A percentile compares a stretch with the other conserved stretches of the same genome.
phyloP scores from a whole-genome alignment of 2,329 filamentous ascomycete species.

The Aspergillus quadricinctus region DNA sequence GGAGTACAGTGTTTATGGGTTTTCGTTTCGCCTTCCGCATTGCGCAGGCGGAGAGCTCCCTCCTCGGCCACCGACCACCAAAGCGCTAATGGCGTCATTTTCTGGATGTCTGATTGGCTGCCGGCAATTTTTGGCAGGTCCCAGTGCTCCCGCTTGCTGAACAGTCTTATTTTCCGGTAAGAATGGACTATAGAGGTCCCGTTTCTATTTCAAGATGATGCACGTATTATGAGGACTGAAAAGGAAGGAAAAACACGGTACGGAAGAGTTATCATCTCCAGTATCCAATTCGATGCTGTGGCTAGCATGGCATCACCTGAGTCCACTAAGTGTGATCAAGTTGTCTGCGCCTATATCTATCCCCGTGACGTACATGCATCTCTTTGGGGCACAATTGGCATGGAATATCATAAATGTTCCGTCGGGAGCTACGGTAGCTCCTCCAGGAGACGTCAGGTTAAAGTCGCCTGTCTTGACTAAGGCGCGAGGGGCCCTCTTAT shows the following conservation, averaged over 20 bases:
- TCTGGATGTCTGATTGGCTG: slow-evolving; percentile 3
- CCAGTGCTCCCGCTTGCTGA: neutral
- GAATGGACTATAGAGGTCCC: neutral
- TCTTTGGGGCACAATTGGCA: slow-evolving; percentile 19
- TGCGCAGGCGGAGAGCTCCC: neutral
- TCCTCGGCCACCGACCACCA: neutral
- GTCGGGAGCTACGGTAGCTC: slow-evolving; percentile 21
- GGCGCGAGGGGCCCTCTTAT: slow-evolving; percentile 26
- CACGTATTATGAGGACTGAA: neutral
- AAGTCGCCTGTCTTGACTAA: slow-evolving; percentile 31
- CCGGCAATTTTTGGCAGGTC: neutral
- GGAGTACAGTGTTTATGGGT: neutral
- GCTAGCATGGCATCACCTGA: neutral
- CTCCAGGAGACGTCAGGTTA: slow-evolving; percentile 21
- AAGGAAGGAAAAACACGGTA: neutral
- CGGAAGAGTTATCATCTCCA: neutral
- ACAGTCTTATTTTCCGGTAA: neutral
- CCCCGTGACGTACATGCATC: slow-evolving; percentile 25
- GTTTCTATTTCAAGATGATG: neutral
- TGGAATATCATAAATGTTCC: slow-evolving; percentile 28
- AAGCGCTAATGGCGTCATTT: slow-evolving; percentile 12
- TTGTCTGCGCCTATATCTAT: slow-evolving; percentile 18
- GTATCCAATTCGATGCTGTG: neutral
- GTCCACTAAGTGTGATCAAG: neutral
- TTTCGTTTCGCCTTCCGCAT: neutral